These are phyloP conservation scores for Daldinia caldariorum DNA, from an alignment of 495 filamentous ascomycete species.

Conservation along the genomic window DNA sequence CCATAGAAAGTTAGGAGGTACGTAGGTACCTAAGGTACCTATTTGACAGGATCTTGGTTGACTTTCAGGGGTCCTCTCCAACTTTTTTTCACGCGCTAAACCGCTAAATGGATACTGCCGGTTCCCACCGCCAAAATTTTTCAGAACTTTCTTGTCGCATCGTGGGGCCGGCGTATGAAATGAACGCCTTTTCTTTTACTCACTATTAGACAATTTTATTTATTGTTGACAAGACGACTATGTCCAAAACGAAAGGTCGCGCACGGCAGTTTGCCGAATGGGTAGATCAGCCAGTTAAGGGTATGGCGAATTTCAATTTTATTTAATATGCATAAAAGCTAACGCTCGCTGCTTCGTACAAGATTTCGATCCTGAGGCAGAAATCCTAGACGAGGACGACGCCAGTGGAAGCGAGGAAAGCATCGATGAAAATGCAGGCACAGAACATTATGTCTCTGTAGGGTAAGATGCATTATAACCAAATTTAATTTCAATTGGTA, in stretches of 20 bases:
- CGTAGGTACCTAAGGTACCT: no score
- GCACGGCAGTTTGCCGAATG: slow-evolving; percentile 54
- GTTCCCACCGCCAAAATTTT: slow-evolving; percentile 60
- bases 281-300: slow-evolving; percentile 54
- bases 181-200: slow-evolving; percentile 10
- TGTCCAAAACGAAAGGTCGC: slow-evolving; percentile 50
- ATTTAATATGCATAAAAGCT: slow-evolving; percentile 14
- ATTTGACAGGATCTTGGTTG: background rate
- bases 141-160: slow-evolving; percentile 37
- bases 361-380: slow-evolving; percentile 93
- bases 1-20: no score
- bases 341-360: slow-evolving; percentile 16
- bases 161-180: slow-evolving; percentile 24
- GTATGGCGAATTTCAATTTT: slow-evolving; percentile 37
- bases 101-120: slow-evolving; percentile 50
- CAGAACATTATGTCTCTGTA: slow-evolving; percentile 87
- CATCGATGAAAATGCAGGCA: slow-evolving; percentile 62
- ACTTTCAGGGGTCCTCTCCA: slow-evolving; percentile 1
- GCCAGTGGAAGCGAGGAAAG: slow-evolving; percentile 66
- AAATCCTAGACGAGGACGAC: slow-evolving; percentile 59
- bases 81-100: background rate
- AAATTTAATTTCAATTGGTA: background rate
- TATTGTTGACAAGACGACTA: slow-evolving; percentile 21
- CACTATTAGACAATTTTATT: background rate
- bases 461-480: slow-evolving; percentile 64